Base-by-base conservation (phyloP, 169 alveolate genomes). In the Toxoplasma gondii region DNA sequence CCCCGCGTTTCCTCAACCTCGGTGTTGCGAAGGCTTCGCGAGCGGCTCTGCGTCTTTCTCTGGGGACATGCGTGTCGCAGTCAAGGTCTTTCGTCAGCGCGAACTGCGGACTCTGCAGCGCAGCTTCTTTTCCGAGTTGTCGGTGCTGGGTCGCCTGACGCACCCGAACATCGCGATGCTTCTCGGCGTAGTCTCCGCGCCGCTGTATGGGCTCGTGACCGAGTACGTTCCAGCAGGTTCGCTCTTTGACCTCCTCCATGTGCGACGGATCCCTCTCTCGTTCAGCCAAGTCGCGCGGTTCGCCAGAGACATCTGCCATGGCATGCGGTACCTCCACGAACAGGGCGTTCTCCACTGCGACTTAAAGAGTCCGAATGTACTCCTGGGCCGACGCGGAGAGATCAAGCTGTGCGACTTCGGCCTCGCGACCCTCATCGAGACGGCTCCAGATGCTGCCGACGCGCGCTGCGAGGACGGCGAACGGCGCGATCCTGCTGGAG, bases 331-430 rank as follows among this genome's bases (percentile, higher is more conserved):
- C 88, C 92, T 98, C 34, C 99, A 98, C 93, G 94, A 96, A 78
- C 95, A 97, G 92, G 98, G 98, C 41, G 91, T 94, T 4, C 49
- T 94, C 87, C 96, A 94, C 94, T 94, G 96, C 84, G 97, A 95
- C 70, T 91, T 98, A 93, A 98, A 98, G 95, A 97, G 99, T 39
- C 98, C 98, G 82, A 98, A 98, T 95, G 97, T 98, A 29, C 97
- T 98, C 53, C 97, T 98, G 91, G 98, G 97, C 86, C 95, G 97
- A 58, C 96, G 97, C 74, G 98, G 98, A 58, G 96, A 98, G 64
- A 96, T 98, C 43, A 97, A 98, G 88, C 97, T 98, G 54, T 98
- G 99, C 86, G 99, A 98, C 95, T 98, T 98, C 94, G 99, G 99
- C 44, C 98, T 98, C 41, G 97, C 99, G 41, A 93, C 94, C 24